Evolutionary conservation across 179 eudicot genomes (phyloP).

Genomic region (Silene coronaria): DNA sequence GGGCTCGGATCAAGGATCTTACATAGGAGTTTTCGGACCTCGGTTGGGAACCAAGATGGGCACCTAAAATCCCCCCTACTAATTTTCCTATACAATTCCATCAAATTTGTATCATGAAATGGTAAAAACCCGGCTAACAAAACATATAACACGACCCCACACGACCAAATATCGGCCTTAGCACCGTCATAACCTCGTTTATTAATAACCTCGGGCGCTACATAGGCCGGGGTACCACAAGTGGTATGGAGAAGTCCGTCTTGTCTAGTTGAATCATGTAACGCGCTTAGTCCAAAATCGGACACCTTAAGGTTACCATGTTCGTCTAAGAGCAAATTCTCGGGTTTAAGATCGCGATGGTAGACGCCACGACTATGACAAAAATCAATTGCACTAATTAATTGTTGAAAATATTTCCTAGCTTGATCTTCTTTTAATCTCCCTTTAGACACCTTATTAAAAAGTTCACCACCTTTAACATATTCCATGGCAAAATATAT

Average conservation of each 20-base stretch:
- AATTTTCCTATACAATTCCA: slow-evolving; percentile 67
- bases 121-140: slow-evolving; percentile 71
- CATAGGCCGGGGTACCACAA: slow-evolving; percentile 88
- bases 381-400: slow-evolving; percentile 63
- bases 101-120: slow-evolving; percentile 56
- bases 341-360: slow-evolving; percentile 81
- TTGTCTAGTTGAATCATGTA: slow-evolving; percentile 46
- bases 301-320: slow-evolving; percentile 55
- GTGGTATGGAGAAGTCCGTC: slow-evolving; percentile 79
- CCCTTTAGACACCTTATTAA: slow-evolving; percentile 55
- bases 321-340: slow-evolving; percentile 68
- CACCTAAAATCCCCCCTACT: slow-evolving; percentile 50
- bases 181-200: slow-evolving; percentile 67
- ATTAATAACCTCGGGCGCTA: slow-evolving; percentile 73
- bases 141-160: slow-evolving; percentile 72
- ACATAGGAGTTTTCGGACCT: slow-evolving; percentile 49
- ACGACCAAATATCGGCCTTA: slow-evolving; percentile 83
- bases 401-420: slow-evolving; percentile 63
- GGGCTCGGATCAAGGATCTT: slow-evolving; percentile 65
- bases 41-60: slow-evolving; percentile 60
- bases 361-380: slow-evolving; percentile 87
- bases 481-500: slow-evolving; percentile 80
- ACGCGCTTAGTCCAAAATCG: slow-evolving; percentile 71
- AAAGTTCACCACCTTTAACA: slow-evolving; percentile 74
- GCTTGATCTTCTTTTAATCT: slow-evolving; percentile 51